phyloP scores from a whole-genome alignment of 345 rosid genomes.

The Eucalyptus pauciflora region DNA sequence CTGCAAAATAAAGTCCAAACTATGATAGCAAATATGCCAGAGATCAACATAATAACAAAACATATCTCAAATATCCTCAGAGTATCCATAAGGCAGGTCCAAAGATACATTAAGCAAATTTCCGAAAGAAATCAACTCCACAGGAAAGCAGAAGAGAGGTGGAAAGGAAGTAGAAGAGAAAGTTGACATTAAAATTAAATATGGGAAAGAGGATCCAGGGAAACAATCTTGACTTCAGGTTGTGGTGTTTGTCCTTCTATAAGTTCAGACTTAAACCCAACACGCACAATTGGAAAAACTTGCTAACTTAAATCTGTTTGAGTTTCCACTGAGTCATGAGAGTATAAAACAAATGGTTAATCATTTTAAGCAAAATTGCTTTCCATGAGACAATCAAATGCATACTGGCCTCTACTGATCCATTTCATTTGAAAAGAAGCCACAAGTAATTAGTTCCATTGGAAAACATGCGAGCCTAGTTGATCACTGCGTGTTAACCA shows the following conservation, averaged over 20 bases:
- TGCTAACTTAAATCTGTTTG: neutral
- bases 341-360: neutral
- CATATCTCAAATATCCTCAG: neutral
- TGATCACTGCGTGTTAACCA: neutral
- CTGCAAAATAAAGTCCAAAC: neutral
- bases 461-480: neutral
- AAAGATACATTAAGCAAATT: neutral
- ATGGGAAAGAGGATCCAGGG: neutral
- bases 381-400: neutral
- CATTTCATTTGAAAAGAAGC: neutral
- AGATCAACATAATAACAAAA: neutral
- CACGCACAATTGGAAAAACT: neutral
- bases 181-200: neutral
- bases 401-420: neutral
- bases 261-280: neutral
- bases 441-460: neutral
- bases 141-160: neutral
- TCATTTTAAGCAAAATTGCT: neutral
- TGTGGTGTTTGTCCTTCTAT: neutral
- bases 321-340: neutral
- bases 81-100: neutral
- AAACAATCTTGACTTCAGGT: neutral
- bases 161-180: neutral
- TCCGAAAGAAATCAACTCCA: neutral
- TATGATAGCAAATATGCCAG: neutral